Evolutionary conservation across 2,329 filamentous ascomycete genomes (phyloP).

Genomic region (Ceratocystis eucalypticola): DNA sequence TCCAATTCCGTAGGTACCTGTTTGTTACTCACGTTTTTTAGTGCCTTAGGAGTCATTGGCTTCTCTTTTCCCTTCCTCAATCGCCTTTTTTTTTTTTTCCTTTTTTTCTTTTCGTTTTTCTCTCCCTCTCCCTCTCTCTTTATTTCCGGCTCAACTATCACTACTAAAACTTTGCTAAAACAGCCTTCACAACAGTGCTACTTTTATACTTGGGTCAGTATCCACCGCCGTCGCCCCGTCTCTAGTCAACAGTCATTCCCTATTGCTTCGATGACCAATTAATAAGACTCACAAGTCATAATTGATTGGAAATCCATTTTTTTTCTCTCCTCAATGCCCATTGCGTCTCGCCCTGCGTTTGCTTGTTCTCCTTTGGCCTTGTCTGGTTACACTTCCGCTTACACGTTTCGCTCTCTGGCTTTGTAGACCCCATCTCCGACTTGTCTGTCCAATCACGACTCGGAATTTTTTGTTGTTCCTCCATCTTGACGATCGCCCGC

Average conservation of each 20-base stretch:
- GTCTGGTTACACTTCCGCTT: slow-evolving; percentile 6
- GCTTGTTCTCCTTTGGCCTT: neutral
- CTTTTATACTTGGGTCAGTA: neutral
- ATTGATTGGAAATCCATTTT: neutral
- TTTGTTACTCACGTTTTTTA: neutral
- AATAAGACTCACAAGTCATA: slow-evolving; percentile 1
- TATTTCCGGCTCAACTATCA: neutral
- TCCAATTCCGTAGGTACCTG: neutral
- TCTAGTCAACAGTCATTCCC: neutral
- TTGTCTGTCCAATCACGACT: slow-evolving; percentile 8
- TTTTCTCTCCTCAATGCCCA: neutral
- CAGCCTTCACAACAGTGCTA: neutral
- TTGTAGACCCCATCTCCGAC: slow-evolving; percentile 6
- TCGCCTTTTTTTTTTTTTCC: neutral
- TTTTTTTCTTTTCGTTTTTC: neutral
- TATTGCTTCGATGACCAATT: neutral
- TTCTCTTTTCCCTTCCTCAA: neutral
- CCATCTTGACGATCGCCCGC: neutral
- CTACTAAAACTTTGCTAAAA: neutral
- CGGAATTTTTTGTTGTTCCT: neutral
- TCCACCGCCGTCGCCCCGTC: neutral
- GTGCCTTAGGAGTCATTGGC: neutral
- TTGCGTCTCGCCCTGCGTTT: neutral
- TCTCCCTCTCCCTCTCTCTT: neutral
- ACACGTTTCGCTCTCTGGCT: slow-evolving; percentile 5